These are phyloP conservation scores for Alternaria sp. DNA, from an alignment of 2,329 filamentous ascomycete species.

Conservation along the genomic window DNA sequence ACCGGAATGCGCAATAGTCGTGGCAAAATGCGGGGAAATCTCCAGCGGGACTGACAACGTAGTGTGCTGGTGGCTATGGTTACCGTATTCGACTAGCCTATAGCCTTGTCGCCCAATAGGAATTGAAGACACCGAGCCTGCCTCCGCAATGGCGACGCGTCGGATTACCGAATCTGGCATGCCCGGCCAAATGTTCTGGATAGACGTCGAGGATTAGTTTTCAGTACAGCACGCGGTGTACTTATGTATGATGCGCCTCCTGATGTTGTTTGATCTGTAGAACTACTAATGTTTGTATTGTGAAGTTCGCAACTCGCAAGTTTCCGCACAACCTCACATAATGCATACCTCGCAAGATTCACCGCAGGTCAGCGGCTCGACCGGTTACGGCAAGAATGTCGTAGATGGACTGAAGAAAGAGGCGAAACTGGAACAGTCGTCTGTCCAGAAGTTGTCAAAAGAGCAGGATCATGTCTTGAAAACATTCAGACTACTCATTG, in stretches of 20 bases:
- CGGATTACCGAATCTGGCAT: conserved; percentile 12
- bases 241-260: background rate
- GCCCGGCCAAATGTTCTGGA: background rate
- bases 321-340: background rate
- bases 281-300: background rate
- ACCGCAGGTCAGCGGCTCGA: conserved; percentile 16
- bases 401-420: conserved; percentile 7
- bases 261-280: background rate
- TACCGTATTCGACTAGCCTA: conserved; percentile 10
- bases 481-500: conserved; percentile 37
- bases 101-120: background rate
- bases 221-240: background rate
- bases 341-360: conserved; percentile 27
- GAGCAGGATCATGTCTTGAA: conserved; percentile 21
- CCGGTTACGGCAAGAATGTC: conserved; percentile 10
- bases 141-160: background rate
- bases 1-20: background rate
- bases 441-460: conserved; percentile 5
- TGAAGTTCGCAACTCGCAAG: background rate
- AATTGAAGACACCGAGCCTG: background rate
- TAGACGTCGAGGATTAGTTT: background rate
- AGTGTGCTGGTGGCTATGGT: conserved; percentile 11
- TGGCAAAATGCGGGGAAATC: conserved; percentile 11
- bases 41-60: background rate
- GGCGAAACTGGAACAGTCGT: conserved; percentile 47